These are phyloP conservation scores for Silene uniflora DNA, from an alignment of 148 eudicot genomes.

Conservation along the genomic window DNA sequence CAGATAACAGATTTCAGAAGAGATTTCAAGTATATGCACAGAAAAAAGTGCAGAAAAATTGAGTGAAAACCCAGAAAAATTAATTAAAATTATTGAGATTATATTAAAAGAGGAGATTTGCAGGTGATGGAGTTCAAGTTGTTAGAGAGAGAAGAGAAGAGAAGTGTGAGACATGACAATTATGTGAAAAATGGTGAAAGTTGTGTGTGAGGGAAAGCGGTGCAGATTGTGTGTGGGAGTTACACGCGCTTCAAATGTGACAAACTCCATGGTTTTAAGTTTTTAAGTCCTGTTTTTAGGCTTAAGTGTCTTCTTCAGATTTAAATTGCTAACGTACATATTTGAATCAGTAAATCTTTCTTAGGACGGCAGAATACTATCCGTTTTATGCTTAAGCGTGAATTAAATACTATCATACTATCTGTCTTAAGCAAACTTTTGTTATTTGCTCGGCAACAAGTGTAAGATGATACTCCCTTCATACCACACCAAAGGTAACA, in stretches of 20 bases:
- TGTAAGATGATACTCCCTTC: too few species aligned
- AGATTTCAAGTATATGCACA: not conserved
- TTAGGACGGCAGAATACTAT: too few species aligned
- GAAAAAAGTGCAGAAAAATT: not conserved
- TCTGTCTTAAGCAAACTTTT: too few species aligned
- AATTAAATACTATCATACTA: too few species aligned
- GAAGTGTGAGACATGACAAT: constrained; percentile 26
- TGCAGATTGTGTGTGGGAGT: not conserved
- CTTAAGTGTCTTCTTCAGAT: constrained; percentile 21
- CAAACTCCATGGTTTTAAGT: constrained; percentile 4
- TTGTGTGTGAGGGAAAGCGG: constrained; percentile 20
- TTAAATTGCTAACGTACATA: constrained; percentile 42
- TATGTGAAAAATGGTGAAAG: constrained; percentile 24
- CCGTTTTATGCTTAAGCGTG: too few species aligned
- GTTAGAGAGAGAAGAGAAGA: constrained; percentile 13
- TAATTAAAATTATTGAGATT: too few species aligned
- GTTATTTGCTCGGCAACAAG: too few species aligned
- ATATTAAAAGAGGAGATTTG: not conserved
- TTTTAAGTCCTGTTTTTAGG: not conserved
- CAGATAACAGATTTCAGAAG: not conserved
- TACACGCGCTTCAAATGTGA: constrained; percentile 24
- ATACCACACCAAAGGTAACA: too few species aligned
- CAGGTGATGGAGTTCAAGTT: not conserved
- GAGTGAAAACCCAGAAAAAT: not conserved
- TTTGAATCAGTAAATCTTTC: constrained; percentile 37